Conservation (phyloP, 2,329 filamentous ascomycete genomes). For the Trichophyton mentagrophytes region DNA sequence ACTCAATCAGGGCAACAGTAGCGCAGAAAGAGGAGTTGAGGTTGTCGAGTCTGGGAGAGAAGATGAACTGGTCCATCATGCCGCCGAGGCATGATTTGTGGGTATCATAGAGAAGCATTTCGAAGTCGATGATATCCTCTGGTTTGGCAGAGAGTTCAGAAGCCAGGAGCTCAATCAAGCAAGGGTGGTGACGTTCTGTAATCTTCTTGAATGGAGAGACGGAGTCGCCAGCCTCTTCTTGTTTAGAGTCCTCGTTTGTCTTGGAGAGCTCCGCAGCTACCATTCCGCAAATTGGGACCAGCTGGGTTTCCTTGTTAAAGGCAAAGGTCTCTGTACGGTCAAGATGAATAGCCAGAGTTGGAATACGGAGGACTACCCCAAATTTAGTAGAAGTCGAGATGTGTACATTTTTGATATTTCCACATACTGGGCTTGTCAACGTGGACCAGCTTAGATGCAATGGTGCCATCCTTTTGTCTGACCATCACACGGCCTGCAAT, state of each 20-base stretch:
- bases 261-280: constrained; percentile 68
- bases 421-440: constrained; percentile 61
- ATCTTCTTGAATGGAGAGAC: constrained; percentile 68
- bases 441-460: constrained; percentile 76
- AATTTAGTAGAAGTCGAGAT: not conserved
- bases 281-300: constrained; percentile 85
- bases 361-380: constrained; percentile 60
- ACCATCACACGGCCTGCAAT: constrained; percentile 83
- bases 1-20: constrained; percentile 71
- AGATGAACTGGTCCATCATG: constrained; percentile 86
- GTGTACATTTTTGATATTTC: not conserved
- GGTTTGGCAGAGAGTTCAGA: constrained; percentile 59
- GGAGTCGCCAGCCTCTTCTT: constrained; percentile 26
- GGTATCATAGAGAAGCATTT: constrained; percentile 92
- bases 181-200: constrained; percentile 75
- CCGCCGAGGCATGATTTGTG: constrained; percentile 84
- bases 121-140: constrained; percentile 75
- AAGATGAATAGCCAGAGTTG: constrained; percentile 86
- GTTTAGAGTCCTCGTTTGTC: constrained; percentile 20
- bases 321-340: constrained; percentile 74
- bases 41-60: constrained; percentile 91
- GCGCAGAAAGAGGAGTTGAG: constrained; percentile 93
- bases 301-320: constrained; percentile 93
- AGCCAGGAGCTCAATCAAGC: constrained; percentile 73
- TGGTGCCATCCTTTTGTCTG: constrained; percentile 56